Evolutionary conservation across 2,329 filamentous ascomycete species (phyloP).

Genomic region (Aspergillus neoniger): DNA sequence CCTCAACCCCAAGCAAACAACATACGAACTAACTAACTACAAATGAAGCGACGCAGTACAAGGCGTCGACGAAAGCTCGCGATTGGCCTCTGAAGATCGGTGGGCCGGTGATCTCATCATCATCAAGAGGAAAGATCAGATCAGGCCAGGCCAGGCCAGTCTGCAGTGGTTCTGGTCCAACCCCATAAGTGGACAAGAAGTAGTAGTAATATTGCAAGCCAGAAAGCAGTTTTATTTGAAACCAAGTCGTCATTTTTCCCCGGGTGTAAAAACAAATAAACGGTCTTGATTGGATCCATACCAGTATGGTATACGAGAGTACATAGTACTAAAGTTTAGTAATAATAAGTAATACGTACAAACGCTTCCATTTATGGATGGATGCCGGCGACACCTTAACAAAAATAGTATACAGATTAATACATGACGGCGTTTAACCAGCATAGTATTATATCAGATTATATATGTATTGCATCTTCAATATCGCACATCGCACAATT

Average conservation of each 20-base stretch:
- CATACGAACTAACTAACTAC: not conserved
- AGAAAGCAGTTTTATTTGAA: not conserved
- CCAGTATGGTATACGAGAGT: constrained; percentile 2
- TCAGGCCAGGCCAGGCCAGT: not conserved
- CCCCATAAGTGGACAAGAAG: not conserved
- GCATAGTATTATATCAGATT: too few relatives aligned
- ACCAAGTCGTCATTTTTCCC: not conserved
- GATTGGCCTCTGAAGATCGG: not conserved
- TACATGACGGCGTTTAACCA: not conserved
- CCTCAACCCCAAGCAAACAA: not conserved
- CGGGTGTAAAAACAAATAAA: not conserved
- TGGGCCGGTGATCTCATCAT: not conserved
- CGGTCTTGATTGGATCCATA: not conserved
- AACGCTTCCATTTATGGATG: not conserved
- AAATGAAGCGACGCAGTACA: not conserved
- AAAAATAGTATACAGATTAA: too few relatives aligned
- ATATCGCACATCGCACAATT: not conserved
- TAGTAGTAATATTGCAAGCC: not conserved
- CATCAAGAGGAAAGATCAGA: not conserved
- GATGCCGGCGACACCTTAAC: not conserved
- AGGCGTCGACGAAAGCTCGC: not conserved
- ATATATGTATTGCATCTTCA: too few relatives aligned
- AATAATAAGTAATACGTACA: not conserved
- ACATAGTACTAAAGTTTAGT: too few relatives aligned
- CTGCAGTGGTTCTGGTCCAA: not conserved